Conservation (phyloP, 176 grass and related monocot species). For the Raddia distichophylla region DNA sequence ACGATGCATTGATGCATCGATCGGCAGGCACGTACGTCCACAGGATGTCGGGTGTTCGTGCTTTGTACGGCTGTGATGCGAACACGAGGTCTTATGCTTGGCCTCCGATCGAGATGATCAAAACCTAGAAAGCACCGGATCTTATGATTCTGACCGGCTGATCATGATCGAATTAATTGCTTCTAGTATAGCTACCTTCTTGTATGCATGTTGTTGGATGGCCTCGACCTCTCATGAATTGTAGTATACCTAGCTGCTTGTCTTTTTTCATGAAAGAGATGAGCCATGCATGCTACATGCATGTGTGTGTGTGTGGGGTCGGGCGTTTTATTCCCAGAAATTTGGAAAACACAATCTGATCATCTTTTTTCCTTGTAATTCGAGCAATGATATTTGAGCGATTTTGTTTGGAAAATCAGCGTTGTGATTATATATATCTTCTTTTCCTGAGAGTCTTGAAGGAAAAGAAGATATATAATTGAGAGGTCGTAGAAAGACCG, state of each 20-base stretch:
- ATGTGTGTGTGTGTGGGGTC: too few relatives aligned
- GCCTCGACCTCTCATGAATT: not conserved
- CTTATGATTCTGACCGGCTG: not conserved
- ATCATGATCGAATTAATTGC: not conserved
- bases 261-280: not conserved
- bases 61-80: conserved; percentile 7
- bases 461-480: too few relatives aligned
- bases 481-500: too few relatives aligned
- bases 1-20: not conserved
- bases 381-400: too few relatives aligned
- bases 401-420: too few relatives aligned
- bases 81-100: not conserved
- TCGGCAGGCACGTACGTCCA: not conserved
- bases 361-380: too few relatives aligned
- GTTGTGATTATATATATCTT: too few relatives aligned
- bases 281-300: not conserved
- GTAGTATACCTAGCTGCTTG: not conserved
- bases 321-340: too few relatives aligned
- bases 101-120: conserved; percentile 11
- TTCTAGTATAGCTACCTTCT: not conserved
- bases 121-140: not conserved
- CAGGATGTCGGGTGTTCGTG: not conserved
- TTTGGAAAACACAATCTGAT: too few relatives aligned
- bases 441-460: too few relatives aligned
- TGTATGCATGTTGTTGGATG: not conserved